A percentile compares a stretch with the other conserved stretches of the same genome.
These are phyloP conservation scores for Penicillium brasilianum DNA, from an alignment of 2,329 filamentous ascomycete genomes.

Conservation along the genomic window DNA sequence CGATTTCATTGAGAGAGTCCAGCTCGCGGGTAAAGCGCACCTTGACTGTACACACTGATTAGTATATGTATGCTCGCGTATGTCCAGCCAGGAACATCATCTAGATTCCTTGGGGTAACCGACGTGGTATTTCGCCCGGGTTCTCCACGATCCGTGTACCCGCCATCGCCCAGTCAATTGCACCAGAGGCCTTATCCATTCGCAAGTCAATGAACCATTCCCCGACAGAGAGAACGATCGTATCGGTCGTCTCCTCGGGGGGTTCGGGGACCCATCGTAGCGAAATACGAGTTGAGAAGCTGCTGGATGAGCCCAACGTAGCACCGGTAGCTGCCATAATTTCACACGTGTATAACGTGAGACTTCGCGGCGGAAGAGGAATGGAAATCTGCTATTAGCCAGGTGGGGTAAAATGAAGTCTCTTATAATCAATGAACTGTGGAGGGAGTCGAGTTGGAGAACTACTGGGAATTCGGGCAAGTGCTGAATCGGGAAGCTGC, in stretches of 20 bases:
- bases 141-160: slow-evolving; percentile 24
- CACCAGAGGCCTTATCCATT: slow-evolving; percentile 23
- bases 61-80: not conserved
- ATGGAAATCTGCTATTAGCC: not conserved
- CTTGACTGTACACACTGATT: slow-evolving; percentile 29
- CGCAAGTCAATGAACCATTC: slow-evolving; percentile 25
- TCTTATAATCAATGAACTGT: not conserved
- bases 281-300: slow-evolving; percentile 24
- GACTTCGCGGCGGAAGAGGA: not conserved
- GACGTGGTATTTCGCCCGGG: slow-evolving; percentile 17
- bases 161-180: slow-evolving; percentile 29
- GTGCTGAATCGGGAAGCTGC: slow-evolving; percentile 19
- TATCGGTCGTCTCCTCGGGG: slow-evolving; percentile 24
- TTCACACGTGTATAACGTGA: not conserved
- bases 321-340: slow-evolving; percentile 19
- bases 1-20: slow-evolving; percentile 44
- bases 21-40: slow-evolving; percentile 48
- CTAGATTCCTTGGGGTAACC: not conserved
- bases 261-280: slow-evolving; percentile 26
- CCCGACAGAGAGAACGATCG: slow-evolving; percentile 23
- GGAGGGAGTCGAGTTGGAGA: not conserved
- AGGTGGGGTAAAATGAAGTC: slow-evolving; percentile 4
- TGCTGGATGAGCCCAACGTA: slow-evolving; percentile 20
- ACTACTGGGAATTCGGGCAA: not conserved
- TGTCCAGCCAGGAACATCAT: not conserved